Evolutionary conservation across 257 asterid genomes (phyloP).

Genomic region (Ophiorrhiza pumila): DNA sequence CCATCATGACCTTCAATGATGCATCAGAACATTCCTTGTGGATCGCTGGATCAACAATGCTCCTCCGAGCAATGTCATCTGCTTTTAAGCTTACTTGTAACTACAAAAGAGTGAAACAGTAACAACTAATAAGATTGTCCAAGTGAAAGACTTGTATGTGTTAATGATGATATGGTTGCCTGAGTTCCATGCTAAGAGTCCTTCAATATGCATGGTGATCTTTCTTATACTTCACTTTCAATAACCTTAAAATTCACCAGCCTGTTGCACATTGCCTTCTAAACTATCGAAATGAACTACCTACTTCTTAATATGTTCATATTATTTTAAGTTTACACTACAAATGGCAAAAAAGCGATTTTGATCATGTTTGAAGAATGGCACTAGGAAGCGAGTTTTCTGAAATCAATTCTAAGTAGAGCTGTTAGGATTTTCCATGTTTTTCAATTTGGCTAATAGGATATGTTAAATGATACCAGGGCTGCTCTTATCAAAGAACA

Average conservation of each 20-base stretch:
- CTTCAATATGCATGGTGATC: neutral
- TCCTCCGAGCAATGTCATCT: conserved; percentile 47
- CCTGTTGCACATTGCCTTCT: neutral
- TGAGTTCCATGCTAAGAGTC: neutral
- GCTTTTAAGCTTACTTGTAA: conserved; percentile 51
- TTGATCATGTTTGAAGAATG: neutral
- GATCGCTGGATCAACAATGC: conserved; percentile 60
- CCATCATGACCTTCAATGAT: conserved; percentile 61
- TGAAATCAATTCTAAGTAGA: neutral
- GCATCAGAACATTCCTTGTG: conserved; percentile 71
- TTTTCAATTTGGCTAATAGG: too few relatives aligned
- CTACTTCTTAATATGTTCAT: neutral
- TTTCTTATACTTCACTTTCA: neutral
- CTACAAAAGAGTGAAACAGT: conserved; percentile 30
- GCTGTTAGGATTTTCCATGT: neutral
- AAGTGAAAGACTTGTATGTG: neutral
- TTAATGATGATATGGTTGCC: neutral
- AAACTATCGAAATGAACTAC: neutral
- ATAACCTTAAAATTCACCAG: neutral
- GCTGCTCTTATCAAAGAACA: neutral
- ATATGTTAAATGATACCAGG: neutral
- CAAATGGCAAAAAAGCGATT: too few relatives aligned
- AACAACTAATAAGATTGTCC: neutral
- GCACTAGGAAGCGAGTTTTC: neutral
- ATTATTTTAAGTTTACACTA: neutral